Conservation (phyloP, 2,329 filamentous ascomycete species). For the Ploettnerulaceae sp. region DNA sequence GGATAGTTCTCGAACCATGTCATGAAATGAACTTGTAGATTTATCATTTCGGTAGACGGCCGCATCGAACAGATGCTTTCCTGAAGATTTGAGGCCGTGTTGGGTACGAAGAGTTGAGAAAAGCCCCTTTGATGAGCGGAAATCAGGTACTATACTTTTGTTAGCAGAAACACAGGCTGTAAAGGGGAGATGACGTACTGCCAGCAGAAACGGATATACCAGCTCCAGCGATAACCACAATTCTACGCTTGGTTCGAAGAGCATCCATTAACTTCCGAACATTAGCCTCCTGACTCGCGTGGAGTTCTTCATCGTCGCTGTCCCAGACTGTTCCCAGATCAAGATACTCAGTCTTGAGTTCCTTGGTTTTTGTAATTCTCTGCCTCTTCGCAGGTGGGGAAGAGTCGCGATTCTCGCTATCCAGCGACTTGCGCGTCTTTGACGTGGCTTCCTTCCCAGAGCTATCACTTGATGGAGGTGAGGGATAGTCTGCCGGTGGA, state of each 20-base stretch:
- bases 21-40: constrained; percentile 86
- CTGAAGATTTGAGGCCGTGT: constrained; percentile 87
- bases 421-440: constrained; percentile 21
- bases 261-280: constrained; percentile 68
- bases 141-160: constrained; percentile 70
- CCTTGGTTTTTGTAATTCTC: constrained; percentile 57
- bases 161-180: constrained; percentile 17
- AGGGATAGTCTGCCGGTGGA: constrained; percentile 30
- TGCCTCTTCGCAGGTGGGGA: constrained; percentile 72
- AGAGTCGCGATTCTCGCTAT: constrained; percentile 42
- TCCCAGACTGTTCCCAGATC: constrained; percentile 56
- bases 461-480: constrained; percentile 28
- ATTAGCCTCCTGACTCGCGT: constrained; percentile 52
- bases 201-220: constrained; percentile 96
- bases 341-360: constrained; percentile 77
- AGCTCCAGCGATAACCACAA: constrained; percentile 92
- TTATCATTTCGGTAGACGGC: constrained; percentile 92
- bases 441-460: constrained; percentile 24
- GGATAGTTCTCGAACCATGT: constrained; percentile 89
- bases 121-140: constrained; percentile 84
- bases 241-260: constrained; percentile 86
- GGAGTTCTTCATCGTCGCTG: constrained; percentile 41
- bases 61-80: constrained; percentile 94
- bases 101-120: constrained; percentile 81
- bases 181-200: constrained; percentile 51